Conservation (phyloP, 371 early-diverging fungal species). For the Mortierella sp. region DNA sequence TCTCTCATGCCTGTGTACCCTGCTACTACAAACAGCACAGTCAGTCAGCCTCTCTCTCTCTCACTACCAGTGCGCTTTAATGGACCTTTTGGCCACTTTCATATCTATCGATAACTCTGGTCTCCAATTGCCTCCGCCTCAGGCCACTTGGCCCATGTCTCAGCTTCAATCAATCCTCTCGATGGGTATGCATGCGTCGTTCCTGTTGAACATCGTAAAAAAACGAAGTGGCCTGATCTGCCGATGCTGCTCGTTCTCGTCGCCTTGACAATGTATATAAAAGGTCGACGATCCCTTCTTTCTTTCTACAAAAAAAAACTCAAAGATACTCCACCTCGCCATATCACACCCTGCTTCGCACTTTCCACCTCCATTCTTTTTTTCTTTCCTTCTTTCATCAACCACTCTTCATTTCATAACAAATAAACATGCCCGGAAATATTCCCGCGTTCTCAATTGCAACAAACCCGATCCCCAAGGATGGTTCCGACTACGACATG, state of each 20-base stretch:
- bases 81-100: not conserved
- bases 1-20: not conserved
- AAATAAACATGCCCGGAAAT: conserved; percentile 20
- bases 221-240: conserved; percentile 10
- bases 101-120: conserved; percentile 1
- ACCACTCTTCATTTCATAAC: not conserved
- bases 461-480: conserved; percentile 23
- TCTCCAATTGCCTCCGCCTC: conserved; percentile 11
- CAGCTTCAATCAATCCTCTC: not conserved
- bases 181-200: not conserved
- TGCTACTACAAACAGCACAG: not conserved
- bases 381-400: not conserved
- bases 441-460: conserved; percentile 20
- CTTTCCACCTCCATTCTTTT: not conserved
- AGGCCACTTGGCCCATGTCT: conserved; percentile 12
- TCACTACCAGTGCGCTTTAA: not conserved
- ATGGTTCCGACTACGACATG: conserved; percentile 69
- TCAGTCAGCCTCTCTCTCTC: not conserved
- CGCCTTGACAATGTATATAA: not conserved
- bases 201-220: not conserved
- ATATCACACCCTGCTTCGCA: not conserved
- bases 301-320: not conserved
- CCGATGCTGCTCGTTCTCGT: not conserved
- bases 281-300: not conserved
- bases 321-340: not conserved